Evolutionary conservation across 163 green algal genomes (phyloP), one percentile per base, ranked within the genome.

Genomic region (Smithsoniella earleae): DNA sequence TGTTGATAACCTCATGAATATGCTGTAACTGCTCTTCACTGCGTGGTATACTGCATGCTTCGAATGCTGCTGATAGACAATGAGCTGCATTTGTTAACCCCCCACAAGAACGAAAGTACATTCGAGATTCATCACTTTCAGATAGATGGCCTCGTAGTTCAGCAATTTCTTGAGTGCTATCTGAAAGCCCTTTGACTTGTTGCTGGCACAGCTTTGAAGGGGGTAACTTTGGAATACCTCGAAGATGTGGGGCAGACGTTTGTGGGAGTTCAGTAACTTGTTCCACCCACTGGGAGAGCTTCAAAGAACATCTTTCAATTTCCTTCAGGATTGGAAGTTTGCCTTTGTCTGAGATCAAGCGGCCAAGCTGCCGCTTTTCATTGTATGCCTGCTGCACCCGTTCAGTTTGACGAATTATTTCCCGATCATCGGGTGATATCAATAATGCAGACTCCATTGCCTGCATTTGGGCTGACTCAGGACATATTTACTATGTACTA

Each of bases 21-120:
- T 10, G 58, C 20, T 40, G 31, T 10, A 36, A 22, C 52, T 65
- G 20, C 52, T 36, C n/a, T 36, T 13, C 22, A 36, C 8, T 65
- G 22, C 8, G 52, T 13, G 44, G 18, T 27, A 64, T 64, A 8
- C n/a, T 13, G 13, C 6, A 64, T 6, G 6, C 8, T 18, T 25
- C 8, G 25, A 25, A 27, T 64, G 6, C 49, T 10, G 33, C 49
- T 36, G 6, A 64, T 18, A 40, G 25, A 34, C 8, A 34, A 30
- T 22, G 1, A 45, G 58, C 27, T 13, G 6, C 58, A 38, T 30
- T 33, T 28, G 25, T 18, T 36, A 69, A 40, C 18, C 58, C 58
- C 0, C 58, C 58, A 40, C 58, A 69, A 33, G 58, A 74, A 25
- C 64, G 37, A 38, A 74, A 58, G 37, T 58, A 74, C 27, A 74